These are phyloP conservation scores for Polygonum aviculare DNA, from an alignment of 148 eudicot species.

Conservation along the genomic window DNA sequence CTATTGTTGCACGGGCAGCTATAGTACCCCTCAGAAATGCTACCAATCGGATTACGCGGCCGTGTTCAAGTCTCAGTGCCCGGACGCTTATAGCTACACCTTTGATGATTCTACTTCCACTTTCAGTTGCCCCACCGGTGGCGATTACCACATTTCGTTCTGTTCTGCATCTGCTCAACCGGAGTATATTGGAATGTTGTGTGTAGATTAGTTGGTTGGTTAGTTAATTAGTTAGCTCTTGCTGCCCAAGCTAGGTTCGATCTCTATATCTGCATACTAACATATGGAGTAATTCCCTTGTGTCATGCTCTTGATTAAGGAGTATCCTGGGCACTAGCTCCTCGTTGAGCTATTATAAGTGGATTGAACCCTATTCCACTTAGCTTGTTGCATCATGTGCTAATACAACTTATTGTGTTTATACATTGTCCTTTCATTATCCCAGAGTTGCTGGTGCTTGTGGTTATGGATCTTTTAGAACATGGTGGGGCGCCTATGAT, in stretches of 20 bases:
- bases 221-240: too few relatives aligned
- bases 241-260: too few relatives aligned
- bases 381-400: too few relatives aligned
- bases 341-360: too few relatives aligned
- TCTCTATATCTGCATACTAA: too few relatives aligned
- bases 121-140: slow-evolving; percentile 26
- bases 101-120: slow-evolving; percentile 73
- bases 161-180: slow-evolving; percentile 32
- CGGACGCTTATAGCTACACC: slow-evolving; percentile 72
- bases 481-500: too few relatives aligned
- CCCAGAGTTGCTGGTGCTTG: neutral
- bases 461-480: neutral
- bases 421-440: too few relatives aligned
- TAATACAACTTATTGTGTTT: too few relatives aligned
- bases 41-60: slow-evolving; percentile 60
- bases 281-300: too few relatives aligned
- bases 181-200: neutral
- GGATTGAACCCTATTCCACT: too few relatives aligned
- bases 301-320: too few relatives aligned
- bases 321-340: too few relatives aligned
- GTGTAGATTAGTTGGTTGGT: neutral
- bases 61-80: slow-evolving; percentile 79
- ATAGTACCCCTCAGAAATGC: slow-evolving; percentile 51
- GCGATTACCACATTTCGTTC: slow-evolving; percentile 59
- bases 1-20: slow-evolving; percentile 72